A percentile compares a stretch with the other conserved stretches of the same genome.
These are phyloP conservation scores for Clarireedia homoeocarpa DNA, from an alignment of 2,329 filamentous ascomycete species.

Conservation along the genomic window DNA sequence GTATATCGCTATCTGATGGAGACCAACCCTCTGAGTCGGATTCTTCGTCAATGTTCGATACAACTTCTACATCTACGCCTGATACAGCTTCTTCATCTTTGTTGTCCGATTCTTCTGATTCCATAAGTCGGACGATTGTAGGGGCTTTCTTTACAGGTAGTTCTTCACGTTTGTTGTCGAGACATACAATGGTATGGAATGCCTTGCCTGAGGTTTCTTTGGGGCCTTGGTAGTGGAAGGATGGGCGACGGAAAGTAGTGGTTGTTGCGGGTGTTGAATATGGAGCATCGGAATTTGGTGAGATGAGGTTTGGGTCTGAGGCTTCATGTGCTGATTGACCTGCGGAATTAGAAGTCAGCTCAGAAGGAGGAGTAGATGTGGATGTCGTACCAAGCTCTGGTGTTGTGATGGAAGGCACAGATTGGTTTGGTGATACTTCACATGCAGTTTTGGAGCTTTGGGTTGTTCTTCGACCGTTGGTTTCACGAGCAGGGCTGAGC, in stretches of 20 bases:
- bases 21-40: constrained; percentile 4
- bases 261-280: neutral
- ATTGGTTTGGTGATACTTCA: neutral
- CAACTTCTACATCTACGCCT: too few species aligned
- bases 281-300: neutral
- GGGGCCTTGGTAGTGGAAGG: neutral
- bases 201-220: constrained; percentile 8
- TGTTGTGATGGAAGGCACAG: neutral
- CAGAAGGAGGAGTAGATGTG: neutral
- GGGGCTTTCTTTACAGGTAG: constrained; percentile 16
- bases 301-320: neutral
- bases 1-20: constrained; percentile 4
- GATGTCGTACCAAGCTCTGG: neutral
- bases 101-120: constrained; percentile 10
- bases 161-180: neutral
- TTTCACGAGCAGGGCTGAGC: neutral
- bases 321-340: neutral
- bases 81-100: neutral
- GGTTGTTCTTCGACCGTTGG: neutral
- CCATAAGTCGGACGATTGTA: constrained; percentile 23
- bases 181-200: constrained; percentile 21
- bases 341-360: neutral
- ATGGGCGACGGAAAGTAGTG: neutral
- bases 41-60: neutral
- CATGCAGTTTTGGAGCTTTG: neutral